phyloP scores from a whole-genome alignment of 75 land plant species.

The Adiantum capillusveneris region DNA sequence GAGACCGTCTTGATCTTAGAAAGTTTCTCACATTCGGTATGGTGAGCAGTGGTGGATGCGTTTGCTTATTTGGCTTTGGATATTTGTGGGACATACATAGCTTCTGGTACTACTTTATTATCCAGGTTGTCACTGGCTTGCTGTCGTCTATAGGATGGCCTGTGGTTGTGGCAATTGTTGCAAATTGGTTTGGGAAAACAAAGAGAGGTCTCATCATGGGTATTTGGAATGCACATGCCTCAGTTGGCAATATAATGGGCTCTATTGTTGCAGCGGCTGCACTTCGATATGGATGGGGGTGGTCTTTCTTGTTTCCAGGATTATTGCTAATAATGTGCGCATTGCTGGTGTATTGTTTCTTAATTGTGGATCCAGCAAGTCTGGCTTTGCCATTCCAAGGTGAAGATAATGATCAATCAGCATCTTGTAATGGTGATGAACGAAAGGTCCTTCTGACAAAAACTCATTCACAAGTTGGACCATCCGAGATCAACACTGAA shows the following conservation, averaged over 20 bases:
- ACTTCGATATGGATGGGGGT: conserved; percentile 77
- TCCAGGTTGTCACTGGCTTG: conserved; percentile 72
- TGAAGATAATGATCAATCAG: neutral
- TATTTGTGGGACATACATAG: conserved; percentile 68
- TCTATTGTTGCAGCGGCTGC: conserved; percentile 62
- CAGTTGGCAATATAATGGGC: conserved; percentile 72
- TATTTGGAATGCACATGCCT: conserved; percentile 89
- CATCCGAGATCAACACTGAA: neutral
- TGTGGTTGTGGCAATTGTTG: conserved; percentile 75
- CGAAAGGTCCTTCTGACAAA: neutral
- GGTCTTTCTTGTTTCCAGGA: conserved; percentile 71
- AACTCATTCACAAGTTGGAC: neutral
- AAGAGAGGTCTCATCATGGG: conserved; percentile 88
- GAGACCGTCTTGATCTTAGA: conserved; percentile 59
- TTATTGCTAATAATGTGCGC: conserved; percentile 44
- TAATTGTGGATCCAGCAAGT: conserved; percentile 55
- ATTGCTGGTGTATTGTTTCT: conserved; percentile 41
- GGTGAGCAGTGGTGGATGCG: conserved; percentile 71
- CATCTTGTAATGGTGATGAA: neutral
- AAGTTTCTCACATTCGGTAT: conserved; percentile 65
- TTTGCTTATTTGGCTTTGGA: conserved; percentile 57
- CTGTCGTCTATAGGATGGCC: conserved; percentile 94
- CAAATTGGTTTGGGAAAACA: conserved; percentile 76
- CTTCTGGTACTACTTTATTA: conserved; percentile 45
- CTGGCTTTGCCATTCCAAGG: conserved; percentile 29